Evolutionary conservation across 345 rosid genomes (phyloP), one percentile per base, ranked within the genome.

Genomic region (rapeseed (Brassica napus)): DNA sequence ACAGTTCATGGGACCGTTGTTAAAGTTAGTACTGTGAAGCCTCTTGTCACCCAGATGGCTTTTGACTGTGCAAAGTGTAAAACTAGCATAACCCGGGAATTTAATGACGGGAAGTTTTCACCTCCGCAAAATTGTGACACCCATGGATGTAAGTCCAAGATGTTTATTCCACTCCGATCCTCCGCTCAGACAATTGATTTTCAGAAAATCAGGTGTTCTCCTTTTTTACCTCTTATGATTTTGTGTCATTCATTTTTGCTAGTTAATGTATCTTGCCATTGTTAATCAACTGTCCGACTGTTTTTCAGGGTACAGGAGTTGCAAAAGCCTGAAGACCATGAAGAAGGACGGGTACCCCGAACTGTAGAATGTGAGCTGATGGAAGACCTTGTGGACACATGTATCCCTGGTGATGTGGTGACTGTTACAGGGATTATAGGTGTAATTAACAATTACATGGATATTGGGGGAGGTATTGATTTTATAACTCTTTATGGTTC

Each of bases 351-450:
- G 70, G 94, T 95, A 71, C 99, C 99, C 76, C 90, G 99, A 77
- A 92, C 97, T 30, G 99, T 92, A 26, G 99, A 95, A 75, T 95
- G 99, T 78, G 99, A 95, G 78, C 85, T 95, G 80, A 89, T 85
- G 57, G 96, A 91, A 85, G 98, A 95, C 85, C 94, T 93, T 72
- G 96, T 91, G 75, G 97, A 89, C 79, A 79, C 84, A 2, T 95
- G 98, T 82, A 93, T 92, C 79, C 98, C 99, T 77, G 99, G 99
- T 74, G 99, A 94, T 85, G 99, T 94, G 72, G 96, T 93, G 76
- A 95, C 97, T 68, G 96, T 95, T 75, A 89, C 93, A 80, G 99
- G 98, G 75, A 90, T 93, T 81, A 88, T 95, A 81, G 90, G 87
- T 83, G 96, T 89, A 57, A 90, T 91, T 44, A 92, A 91, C 79